These are phyloP conservation scores for Mortierella alpina DNA, from an alignment of 192 early-diverging fungal genomes.

Conservation along the genomic window DNA sequence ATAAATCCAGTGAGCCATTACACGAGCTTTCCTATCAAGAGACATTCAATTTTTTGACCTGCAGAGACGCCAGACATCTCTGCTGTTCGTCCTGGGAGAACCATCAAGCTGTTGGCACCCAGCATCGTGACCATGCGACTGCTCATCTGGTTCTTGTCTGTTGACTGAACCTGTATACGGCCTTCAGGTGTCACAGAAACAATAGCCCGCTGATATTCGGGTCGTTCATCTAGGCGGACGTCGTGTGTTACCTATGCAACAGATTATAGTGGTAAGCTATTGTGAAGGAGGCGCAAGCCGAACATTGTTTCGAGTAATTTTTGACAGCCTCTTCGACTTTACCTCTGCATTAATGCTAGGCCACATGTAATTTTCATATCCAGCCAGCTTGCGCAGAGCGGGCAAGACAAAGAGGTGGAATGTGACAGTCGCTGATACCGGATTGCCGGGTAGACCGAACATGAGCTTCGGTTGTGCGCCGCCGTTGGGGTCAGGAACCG, in stretches of 20 bases:
- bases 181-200: conserved; percentile 46
- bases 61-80: conserved; percentile 27
- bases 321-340: conserved; percentile 15
- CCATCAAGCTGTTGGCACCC: conserved; percentile 81
- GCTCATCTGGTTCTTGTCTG: conserved; percentile 79
- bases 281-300: not conserved
- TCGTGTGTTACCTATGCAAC: conserved; percentile 55
- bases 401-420: conserved; percentile 93
- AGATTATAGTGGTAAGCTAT: not conserved
- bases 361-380: conserved; percentile 63
- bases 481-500: conserved; percentile 58
- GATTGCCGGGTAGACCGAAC: conserved; percentile 95
- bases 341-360: conserved; percentile 71
- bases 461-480: conserved; percentile 63
- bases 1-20: not conserved
- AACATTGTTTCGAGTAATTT: not conserved
- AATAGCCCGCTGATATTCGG: conserved; percentile 74
- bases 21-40: conserved; percentile 62
- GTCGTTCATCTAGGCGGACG: conserved; percentile 70
- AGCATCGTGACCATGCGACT: conserved; percentile 82
- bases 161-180: conserved; percentile 64
- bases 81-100: conserved; percentile 68
- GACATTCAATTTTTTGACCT: conserved; percentile 63
- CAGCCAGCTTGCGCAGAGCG: conserved; percentile 82
- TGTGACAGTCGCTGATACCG: conserved; percentile 89